phyloP scores from a whole-genome alignment of 1,284 basidiomycete genomes.

The Caloboletus firmus region DNA sequence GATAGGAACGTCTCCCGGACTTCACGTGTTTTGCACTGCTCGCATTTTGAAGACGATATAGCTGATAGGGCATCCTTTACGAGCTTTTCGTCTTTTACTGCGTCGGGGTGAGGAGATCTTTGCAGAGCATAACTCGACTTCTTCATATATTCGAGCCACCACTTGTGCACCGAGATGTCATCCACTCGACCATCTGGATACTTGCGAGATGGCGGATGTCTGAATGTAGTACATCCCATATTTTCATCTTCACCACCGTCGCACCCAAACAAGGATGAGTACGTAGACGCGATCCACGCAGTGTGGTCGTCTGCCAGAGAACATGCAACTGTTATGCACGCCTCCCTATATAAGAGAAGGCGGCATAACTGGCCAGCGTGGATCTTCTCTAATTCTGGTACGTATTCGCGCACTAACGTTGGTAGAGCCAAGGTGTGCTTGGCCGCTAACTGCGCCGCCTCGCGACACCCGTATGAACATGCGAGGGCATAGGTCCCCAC shows the following conservation, averaged over 20 bases:
- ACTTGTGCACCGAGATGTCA: constrained; percentile 2
- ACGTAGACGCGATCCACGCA: constrained; percentile 7
- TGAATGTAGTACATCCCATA: neutral
- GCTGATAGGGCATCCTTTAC: neutral
- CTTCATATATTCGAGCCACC: constrained; percentile 19
- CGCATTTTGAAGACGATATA: constrained; percentile 9
- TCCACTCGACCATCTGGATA: neutral
- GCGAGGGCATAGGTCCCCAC: constrained; percentile 20
- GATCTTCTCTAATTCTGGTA: constrained; percentile 20
- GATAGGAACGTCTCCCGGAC: constrained; percentile 1
- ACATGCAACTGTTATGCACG: constrained; percentile 1
- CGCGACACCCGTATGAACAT: constrained; percentile 4
- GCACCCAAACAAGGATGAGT: constrained; percentile 3
- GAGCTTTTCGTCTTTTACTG: constrained; percentile 7
- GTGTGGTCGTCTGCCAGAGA: constrained; percentile 1
- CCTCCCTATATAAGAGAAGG: constrained; percentile 16
- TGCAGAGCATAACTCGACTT: constrained; percentile 9
- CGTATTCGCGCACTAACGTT: neutral
- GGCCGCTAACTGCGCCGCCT: constrained; percentile 16
- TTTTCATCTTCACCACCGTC: no score
- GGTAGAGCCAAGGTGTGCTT: constrained; percentile 9
- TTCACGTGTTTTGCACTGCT: neutral
- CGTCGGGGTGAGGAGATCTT: neutral
- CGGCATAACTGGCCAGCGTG: constrained; percentile 1
- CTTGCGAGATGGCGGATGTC: constrained; percentile 1